These are phyloP conservation scores for Seminavis robusta DNA, from an alignment of 108 stramenopile species.

Conservation along the genomic window DNA sequence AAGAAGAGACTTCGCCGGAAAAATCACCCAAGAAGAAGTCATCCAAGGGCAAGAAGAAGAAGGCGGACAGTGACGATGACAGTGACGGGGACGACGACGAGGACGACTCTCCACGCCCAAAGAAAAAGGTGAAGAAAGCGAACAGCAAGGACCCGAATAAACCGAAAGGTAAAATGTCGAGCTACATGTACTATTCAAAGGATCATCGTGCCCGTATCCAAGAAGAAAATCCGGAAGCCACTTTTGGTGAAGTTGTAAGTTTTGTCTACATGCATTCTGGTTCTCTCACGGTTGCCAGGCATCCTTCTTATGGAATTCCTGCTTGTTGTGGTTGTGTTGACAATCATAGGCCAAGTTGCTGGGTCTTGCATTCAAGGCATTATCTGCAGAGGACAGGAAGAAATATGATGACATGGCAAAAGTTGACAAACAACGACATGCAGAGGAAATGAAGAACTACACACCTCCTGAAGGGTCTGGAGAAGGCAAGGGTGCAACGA, in stretches of 20 bases:
- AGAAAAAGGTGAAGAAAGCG: conserved; percentile 29
- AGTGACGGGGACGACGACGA: conserved; percentile 15
- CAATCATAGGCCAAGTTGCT: conserved; percentile 43
- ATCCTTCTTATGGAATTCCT: not conserved
- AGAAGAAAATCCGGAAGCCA: conserved; percentile 64
- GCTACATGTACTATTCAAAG: conserved; percentile 66
- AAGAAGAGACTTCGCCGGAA: not conserved
- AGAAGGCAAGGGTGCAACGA: conserved; percentile 3
- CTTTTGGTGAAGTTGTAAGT: conserved; percentile 43
- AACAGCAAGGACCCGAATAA: conserved; percentile 63
- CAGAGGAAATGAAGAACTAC: conserved; percentile 49
- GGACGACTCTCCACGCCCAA: not conserved
- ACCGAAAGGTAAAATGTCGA: conserved; percentile 50
- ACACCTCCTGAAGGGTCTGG: conserved; percentile 18
- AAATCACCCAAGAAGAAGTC: no score
- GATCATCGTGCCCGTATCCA: conserved; percentile 55
- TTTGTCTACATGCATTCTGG: no score
- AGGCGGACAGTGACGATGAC: conserved; percentile 34
- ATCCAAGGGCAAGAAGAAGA: conserved; percentile 21
- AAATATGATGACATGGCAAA: conserved; percentile 61
- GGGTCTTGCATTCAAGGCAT: conserved; percentile 44
- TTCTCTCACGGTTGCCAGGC: not conserved
- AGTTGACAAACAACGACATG: conserved; percentile 63
- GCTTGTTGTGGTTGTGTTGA: not conserved
- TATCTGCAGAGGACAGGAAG: conserved; percentile 53